These are phyloP conservation scores for Cladosporium colombiae DNA, from an alignment of 2,329 filamentous ascomycete genomes.

Conservation along the genomic window DNA sequence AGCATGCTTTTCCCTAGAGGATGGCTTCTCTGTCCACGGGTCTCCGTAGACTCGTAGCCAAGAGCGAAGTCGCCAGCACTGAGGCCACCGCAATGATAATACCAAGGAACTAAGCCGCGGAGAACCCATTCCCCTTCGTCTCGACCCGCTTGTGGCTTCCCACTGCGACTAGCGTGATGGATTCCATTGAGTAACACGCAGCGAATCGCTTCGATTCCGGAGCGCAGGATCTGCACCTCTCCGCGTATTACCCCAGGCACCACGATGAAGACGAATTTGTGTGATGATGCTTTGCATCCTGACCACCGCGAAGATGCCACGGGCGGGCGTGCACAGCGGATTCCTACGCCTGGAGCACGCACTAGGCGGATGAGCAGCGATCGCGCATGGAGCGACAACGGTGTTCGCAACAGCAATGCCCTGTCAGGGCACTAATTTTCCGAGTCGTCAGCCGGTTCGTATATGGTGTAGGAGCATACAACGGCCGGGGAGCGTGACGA, in stretches of 20 bases:
- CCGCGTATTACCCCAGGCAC: conserved; percentile 3
- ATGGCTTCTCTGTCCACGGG: background rate
- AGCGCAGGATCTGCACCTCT: conserved; percentile 7
- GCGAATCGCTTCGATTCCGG: conserved; percentile 17
- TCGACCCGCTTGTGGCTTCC: background rate
- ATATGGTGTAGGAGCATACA: background rate
- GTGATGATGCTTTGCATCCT: conserved; percentile 5
- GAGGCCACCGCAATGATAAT: background rate
- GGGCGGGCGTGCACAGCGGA: background rate
- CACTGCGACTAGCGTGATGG: background rate
- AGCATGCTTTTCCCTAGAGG: background rate
- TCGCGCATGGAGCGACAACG: background rate
- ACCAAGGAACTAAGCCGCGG: conserved; percentile 2
- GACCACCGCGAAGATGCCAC: background rate
- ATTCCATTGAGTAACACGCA: conserved; percentile 3
- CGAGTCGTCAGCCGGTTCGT: background rate
- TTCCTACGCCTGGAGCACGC: background rate
- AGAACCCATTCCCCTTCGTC: background rate
- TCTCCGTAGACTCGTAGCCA: background rate
- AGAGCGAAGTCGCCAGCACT: background rate
- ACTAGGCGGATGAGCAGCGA: background rate
- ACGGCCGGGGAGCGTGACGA: conserved; percentile 15
- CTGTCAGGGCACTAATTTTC: background rate
- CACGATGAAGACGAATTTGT: background rate
- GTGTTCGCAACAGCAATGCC: conserved; percentile 2